A percentile compares a stretch with the other conserved stretches of the same genome.
phyloP scores from a whole-genome alignment of 257 asterid genomes.

The Solanum medicagineum region DNA sequence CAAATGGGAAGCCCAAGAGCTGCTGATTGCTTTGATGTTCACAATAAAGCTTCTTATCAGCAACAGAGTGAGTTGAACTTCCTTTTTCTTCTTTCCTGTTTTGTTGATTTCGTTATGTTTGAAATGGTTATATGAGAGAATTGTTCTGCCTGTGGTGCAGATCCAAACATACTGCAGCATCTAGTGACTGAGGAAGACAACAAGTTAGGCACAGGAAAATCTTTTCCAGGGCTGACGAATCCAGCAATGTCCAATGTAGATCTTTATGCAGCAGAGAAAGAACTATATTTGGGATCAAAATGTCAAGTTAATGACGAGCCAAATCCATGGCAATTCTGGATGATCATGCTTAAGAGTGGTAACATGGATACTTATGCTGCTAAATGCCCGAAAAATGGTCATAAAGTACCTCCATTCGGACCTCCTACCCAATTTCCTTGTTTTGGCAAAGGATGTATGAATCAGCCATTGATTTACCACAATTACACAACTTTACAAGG shows the following conservation, averaged over 20 bases:
- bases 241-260: slow-evolving; percentile 28
- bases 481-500: slow-evolving; percentile 48
- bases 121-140: not conserved
- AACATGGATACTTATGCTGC: slow-evolving; percentile 79
- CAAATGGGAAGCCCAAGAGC: slow-evolving; percentile 80
- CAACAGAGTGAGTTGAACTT: slow-evolving; percentile 13
- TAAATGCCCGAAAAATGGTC: slow-evolving; percentile 60
- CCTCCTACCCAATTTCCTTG: slow-evolving; percentile 51
- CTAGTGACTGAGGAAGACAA: slow-evolving; percentile 49
- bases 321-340: slow-evolving; percentile 87
- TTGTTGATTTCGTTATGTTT: not conserved
- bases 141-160: slow-evolving; percentile 33
- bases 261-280: slow-evolving; percentile 56
- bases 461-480: slow-evolving; percentile 61
- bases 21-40: slow-evolving; percentile 73
- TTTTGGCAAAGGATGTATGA: slow-evolving; percentile 77
- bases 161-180: slow-evolving; percentile 34
- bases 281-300: slow-evolving; percentile 49
- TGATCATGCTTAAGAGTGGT: slow-evolving; percentile 81
- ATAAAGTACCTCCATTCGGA: slow-evolving; percentile 33
- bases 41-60: slow-evolving; percentile 27
- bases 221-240: slow-evolving; percentile 29
- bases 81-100: not conserved
- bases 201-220: slow-evolving; percentile 47
- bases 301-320: slow-evolving; percentile 59